Evolutionary conservation across 2,329 filamentous ascomycete genomes (phyloP), one percentile per base, ranked within the genome.

Genomic region (Huntiella bhutanensis): DNA sequence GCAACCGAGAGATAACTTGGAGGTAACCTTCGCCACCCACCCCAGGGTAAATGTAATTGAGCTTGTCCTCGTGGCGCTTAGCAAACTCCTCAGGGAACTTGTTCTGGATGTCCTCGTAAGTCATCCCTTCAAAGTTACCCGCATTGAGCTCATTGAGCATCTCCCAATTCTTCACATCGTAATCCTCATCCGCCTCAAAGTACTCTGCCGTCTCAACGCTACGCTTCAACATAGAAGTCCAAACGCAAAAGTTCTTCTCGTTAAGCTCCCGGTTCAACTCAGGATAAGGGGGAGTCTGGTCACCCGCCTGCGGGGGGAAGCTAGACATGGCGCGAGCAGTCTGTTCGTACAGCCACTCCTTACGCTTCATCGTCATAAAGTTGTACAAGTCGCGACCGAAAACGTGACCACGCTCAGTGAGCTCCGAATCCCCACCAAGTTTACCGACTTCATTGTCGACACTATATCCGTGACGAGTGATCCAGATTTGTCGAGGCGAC

Each of bases 81-180:
- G 70, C 68, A 58, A 85, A 98, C 58, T 98, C 87, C 2, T 85
- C 77, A 0, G 79, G 80, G 57, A 81, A 80, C 51, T 77, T 74
- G n/a, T 71, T 65, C 47, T 77, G 79, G 54, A 98, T 96, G 55
- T 94, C 83, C 2, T 82, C 74, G 60, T 98, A 96, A 0, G 91
- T 96, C 68, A 95, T 77, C 43, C 91, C 88, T 58, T 98, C 91
- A 65, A 95, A 94, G 43, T 77, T 73, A 11, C 91, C 91, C 0
- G 88, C 81, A 55, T 96, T 92, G 42, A 98, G 75, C 62, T 98
- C 91, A 57, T 98, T 93, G 44, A 98, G 73, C 84, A 94, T 93
- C 56, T 87, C 82, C 85, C 88, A 94, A 54, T 93, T 83, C 66
- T 98, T 98, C 55, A 92, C 79, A 53, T 96, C 91, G 59, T 88